Evolutionary conservation across 106 monocot species (phyloP), one percentile per base, ranked within the genome.

Genomic region (Apostasia shenzhenica): DNA sequence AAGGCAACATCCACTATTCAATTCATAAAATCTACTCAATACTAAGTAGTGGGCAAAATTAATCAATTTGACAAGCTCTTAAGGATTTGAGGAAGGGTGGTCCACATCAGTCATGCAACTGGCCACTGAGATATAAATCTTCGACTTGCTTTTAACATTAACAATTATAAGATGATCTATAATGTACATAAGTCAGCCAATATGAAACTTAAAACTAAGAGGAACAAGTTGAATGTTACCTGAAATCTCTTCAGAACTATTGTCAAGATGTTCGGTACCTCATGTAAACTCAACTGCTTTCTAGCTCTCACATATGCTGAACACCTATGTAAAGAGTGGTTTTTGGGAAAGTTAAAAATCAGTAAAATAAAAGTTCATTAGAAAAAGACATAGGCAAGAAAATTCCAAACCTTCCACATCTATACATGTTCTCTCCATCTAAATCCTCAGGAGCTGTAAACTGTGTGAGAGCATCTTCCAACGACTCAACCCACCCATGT

Each of bases 401-500:
- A 46, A 62, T 47, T 4, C 48, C 67, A 57, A 60, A 95, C 95
- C 95, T 95, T 81, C 92, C 92, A 79, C 95, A 95, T 86, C 81
- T 86, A 60, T 95, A 95, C 95, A 89, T 92, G 70, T 95, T 95
- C 37, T 95, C 95, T 10, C 95, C 95, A 89, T 95, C 95, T 61
- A 95, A 86, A 80, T 95, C 95, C 73, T 95, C 95, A 11, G 89
- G 80, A 57, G 95, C 82, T 67, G 95, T 95, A 76, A 95, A 95
- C 61, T 95, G 95, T 46, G 95, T 89, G 47, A 95, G 81, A 48
- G 91, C 95, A 79, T 95, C 92, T 74, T 95, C 84, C 60, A 95
- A 70, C 9, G 95, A 89, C 68, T 95, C 95, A 8, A 95, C 95
- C 95, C 95, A 92, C 47, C 92, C 95, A 77, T 89, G 85, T 55